These are phyloP conservation scores for Spizellomyces punctatus DNA, from an alignment of 192 early-diverging fungal species.

Conservation along the genomic window DNA sequence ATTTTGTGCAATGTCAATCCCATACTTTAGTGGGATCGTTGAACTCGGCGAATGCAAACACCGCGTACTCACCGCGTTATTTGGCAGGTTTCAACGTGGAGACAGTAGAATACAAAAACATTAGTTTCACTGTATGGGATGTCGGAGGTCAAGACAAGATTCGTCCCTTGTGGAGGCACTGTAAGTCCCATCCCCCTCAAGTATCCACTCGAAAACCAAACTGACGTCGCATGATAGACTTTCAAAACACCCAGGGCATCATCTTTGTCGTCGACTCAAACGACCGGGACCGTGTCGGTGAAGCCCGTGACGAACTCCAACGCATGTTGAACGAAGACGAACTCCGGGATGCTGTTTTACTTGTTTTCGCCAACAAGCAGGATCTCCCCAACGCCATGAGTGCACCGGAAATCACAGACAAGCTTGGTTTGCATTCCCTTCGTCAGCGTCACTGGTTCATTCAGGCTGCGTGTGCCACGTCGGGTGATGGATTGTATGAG, in stretches of 20 bases:
- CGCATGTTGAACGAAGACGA: slow-evolving; percentile 97
- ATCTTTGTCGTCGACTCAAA: slow-evolving; percentile 98
- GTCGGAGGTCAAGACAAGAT: slow-evolving; percentile 99
- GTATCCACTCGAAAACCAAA: background rate
- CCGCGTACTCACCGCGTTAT: too few species aligned
- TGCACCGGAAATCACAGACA: slow-evolving; percentile 90
- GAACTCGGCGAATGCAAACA: too few species aligned
- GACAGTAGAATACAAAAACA: slow-evolving; percentile 98
- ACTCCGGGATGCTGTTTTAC: slow-evolving; percentile 83
- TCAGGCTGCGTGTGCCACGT: slow-evolving; percentile 89
- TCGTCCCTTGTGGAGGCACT: slow-evolving; percentile 96
- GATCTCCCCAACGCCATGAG: slow-evolving; percentile 97
- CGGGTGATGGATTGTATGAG: slow-evolving; percentile 96
- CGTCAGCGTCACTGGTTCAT: slow-evolving; percentile 90
- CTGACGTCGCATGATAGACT: slow-evolving; percentile 62
- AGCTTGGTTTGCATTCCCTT: slow-evolving; percentile 84
- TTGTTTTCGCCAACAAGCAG: slow-evolving; percentile 99
- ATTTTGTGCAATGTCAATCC: background rate
- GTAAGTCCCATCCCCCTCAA: slow-evolving; percentile 45
- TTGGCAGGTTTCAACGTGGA: slow-evolving; percentile 92
- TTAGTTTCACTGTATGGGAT: slow-evolving; percentile 98
- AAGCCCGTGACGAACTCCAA: slow-evolving; percentile 93
- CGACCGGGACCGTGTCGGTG: slow-evolving; percentile 89
- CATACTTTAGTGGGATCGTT: too few species aligned
- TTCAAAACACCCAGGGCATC: slow-evolving; percentile 94